Conservation (phyloP, 495 filamentous ascomycete genomes). For the Achaetomiella virescens region DNA sequence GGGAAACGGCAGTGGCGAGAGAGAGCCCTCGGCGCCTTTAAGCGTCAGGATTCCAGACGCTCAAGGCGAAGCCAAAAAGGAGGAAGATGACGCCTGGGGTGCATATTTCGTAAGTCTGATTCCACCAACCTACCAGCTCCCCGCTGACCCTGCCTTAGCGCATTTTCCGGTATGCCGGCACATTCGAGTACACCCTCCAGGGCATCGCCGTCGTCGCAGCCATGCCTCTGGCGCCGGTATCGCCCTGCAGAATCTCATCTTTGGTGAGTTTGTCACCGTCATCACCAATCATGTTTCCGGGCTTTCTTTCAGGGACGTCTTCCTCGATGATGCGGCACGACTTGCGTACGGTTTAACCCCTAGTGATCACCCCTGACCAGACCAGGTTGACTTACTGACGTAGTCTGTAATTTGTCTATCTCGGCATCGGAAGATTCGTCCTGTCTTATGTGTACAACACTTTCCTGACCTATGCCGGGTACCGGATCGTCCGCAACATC, state of each 20-base stretch:
- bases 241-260: constrained; percentile 35
- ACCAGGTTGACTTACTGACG: no score
- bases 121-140: no score
- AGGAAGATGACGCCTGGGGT: constrained; percentile 1
- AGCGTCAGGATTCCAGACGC: no score
- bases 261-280: constrained; percentile 28
- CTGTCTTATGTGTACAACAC: constrained; percentile 38
- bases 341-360: constrained; percentile 13
- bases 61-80: no score
- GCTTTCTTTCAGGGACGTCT: background rate
- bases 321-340: constrained; percentile 11
- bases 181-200: constrained; percentile 17
- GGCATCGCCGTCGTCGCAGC: constrained; percentile 13
- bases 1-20: no score
- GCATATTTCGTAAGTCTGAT: constrained; percentile 17
- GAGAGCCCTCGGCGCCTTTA: no score
- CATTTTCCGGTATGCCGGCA: constrained; percentile 17
- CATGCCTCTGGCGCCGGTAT: constrained; percentile 30
- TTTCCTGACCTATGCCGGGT: constrained; percentile 17
- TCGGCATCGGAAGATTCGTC: constrained; percentile 48
- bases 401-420: constrained; percentile 47
- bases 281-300: constrained; percentile 21
- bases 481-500: constrained; percentile 29
- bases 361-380: no score
- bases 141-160: constrained; percentile 10